Evolutionary conservation across 2,329 filamentous ascomycete genomes (phyloP), one percentile per base, ranked within the genome.

Genomic region (Myriosclerotinia scirpicola): DNA sequence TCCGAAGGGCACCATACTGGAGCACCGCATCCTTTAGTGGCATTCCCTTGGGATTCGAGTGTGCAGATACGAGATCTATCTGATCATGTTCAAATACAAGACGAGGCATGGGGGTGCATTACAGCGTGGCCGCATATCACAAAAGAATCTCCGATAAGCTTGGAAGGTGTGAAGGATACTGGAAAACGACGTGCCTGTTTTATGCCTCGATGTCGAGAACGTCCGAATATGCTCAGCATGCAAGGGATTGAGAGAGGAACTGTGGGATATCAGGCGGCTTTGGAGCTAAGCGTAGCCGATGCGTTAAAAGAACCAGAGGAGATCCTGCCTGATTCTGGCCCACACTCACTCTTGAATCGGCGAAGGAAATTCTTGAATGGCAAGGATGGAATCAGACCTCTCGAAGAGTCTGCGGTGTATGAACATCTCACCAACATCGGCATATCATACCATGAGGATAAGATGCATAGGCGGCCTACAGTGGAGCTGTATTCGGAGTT

Each of bases 171-270:
- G 11, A 66, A 70, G 30, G 67, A 69, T 44, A 67, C 71, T 34
- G 67, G 66, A 34, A 73, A 71, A 54, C 63, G 69, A n/a, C 68
- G 66, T 59, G 70, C 73, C 26, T 69, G 73, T 65, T 76, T 75
- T 40, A 54, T 71, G 6, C 74, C 75, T 34, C 65, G 73, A 52
- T 77, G 74, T 65, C 72, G 73, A 56, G 76, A 77, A 66, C 69
- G 74, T 38, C 89, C 89, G 52, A 89, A 84, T 75, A 91, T 91
- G 88, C 81, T 91, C 67, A 89, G 87, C 79, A 87, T 88, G 80
- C 86, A 89, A 70, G 89, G 89, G 3, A 77, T 89, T 42, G 89
- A 92, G 75, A 87, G 87, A 75, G 89, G 89, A 53, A 90, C 87
- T 22, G 81, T 90, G 74, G 89, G 89, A 64, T 90, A 87, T 75